Evolutionary conservation across 306 rosid genomes (phyloP).

Genomic region (Gleditsia sinensis): DNA sequence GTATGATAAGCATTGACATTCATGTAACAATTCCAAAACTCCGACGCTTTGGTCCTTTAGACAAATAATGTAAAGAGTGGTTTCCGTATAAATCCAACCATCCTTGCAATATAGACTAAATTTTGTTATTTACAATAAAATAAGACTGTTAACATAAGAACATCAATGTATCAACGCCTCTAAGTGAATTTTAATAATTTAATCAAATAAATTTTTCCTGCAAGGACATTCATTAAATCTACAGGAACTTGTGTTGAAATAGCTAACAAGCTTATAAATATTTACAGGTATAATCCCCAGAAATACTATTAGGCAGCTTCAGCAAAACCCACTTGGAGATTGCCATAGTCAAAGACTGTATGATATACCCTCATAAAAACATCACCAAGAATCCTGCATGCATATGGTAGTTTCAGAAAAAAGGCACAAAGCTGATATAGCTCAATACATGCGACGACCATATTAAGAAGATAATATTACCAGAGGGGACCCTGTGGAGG

Average conservation of each 20-base stretch:
- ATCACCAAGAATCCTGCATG: slow-evolving; percentile 89
- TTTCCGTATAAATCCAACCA: background rate
- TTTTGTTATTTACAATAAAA: background rate
- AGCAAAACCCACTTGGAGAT: slow-evolving; percentile 72
- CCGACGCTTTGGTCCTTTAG: no score
- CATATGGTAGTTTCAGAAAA: slow-evolving; percentile 16
- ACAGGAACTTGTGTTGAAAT: slow-evolving; percentile 29
- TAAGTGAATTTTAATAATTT: background rate
- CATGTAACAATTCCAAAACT: background rate
- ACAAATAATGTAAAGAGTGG: no score
- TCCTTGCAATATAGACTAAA: background rate
- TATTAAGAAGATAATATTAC: slow-evolving; percentile 40
- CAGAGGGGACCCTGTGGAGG: slow-evolving; percentile 81
- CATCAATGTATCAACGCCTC: background rate
- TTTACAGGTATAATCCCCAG: background rate
- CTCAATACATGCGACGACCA: background rate
- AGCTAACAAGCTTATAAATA: slow-evolving; percentile 3
- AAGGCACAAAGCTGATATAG: background rate
- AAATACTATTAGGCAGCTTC: slow-evolving; percentile 51
- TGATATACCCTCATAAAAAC: slow-evolving; percentile 85
- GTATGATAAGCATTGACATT: background rate
- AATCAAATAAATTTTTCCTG: background rate
- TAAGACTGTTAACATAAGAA: no score
- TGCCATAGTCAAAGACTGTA: slow-evolving; percentile 75
- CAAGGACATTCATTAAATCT: background rate